Evolutionary conservation across 2,329 filamentous ascomycete genomes (phyloP), one percentile per base, ranked within the genome.

Genomic region (Paecilomyces sp.): DNA sequence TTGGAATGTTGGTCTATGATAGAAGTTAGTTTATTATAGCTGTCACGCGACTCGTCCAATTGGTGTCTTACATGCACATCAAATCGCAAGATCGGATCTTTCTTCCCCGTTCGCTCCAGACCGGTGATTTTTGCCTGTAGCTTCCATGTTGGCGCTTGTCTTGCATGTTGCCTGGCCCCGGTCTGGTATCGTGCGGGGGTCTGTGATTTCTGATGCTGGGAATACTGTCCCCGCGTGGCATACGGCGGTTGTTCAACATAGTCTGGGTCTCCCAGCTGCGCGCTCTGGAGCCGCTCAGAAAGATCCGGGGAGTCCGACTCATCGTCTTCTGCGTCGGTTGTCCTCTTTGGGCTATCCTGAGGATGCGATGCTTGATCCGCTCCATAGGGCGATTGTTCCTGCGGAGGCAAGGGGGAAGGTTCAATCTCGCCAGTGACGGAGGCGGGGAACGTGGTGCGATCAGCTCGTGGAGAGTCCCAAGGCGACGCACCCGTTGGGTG

Each of bases 121-220:
- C 90, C 92, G 0, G 92, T 97, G 64, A 99, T 92, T 80, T 97
- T 99, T 54, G 90, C 92, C 73, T 96, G 92, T 41, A 99, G 83
- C 75, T 91, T 93, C 76, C 90, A 92, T 62, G 88, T 85, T 30
- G 90, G 88, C 58, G 85, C 83, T 73, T 71, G 75, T 53, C 71
- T 71, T 41, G 70, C 64, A 57, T 70, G 66, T 55, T 74, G 74
- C 60, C 73, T 67, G 57, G 73, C 65, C 56, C 73, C 73, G 13
- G 71, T 72, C 62, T 81, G 79, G 65, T 83, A 82, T 67, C 80
- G 77, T 59, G 80, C 78, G 50, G 81, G 77, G 30, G 67, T 64
- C 60, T 77, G 75, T 65, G 73, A 66, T 62, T 72, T 75, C 57
- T 76, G 77, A 25, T 77, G 74, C 57, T 72, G 71, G 15, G 67